These are phyloP conservation scores for Ophiostoma sp. DNA, from an alignment of 2,329 filamentous ascomycete genomes.

Conservation along the genomic window DNA sequence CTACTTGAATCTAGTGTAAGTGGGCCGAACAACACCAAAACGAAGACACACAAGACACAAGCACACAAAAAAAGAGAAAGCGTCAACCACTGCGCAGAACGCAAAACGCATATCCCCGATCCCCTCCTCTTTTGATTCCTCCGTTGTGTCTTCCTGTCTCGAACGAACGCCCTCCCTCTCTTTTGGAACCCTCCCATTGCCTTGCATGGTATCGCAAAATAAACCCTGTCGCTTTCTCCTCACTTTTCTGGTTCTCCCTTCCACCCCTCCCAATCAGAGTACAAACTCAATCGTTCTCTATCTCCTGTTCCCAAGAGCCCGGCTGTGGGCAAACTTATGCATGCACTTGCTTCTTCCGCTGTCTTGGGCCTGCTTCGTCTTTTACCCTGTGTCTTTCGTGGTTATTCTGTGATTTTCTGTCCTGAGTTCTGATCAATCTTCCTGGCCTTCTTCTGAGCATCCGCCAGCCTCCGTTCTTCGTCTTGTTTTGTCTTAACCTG, in stretches of 20 bases:
- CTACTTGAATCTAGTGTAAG: slow-evolving; percentile 3
- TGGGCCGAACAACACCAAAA: neutral
- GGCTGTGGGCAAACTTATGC: neutral
- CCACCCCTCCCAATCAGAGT: neutral
- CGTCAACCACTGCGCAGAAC: neutral
- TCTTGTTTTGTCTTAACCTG: slow-evolving; percentile 13
- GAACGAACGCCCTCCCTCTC: neutral
- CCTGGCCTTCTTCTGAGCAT: neutral
- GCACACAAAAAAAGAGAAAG: neutral
- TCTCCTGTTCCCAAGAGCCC: neutral
- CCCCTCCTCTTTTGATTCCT: neutral
- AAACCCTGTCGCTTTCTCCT: neutral
- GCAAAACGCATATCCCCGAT: neutral
- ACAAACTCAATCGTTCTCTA: neutral
- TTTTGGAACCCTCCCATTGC: neutral
- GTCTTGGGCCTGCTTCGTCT: neutral
- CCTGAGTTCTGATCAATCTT: neutral
- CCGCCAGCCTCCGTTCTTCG: neutral
- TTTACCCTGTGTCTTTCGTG: neutral
- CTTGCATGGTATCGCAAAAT: neutral
- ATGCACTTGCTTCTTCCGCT: neutral
- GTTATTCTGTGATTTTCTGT: neutral
- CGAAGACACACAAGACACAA: neutral
- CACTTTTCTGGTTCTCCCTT: neutral
- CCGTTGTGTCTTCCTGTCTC: slow-evolving; percentile 14